Percentiles rank a stretch among this genome's conserved stretches.
Evolutionary conservation across 257 asterid species (phyloP).

Genomic region (Petrea volubilis): DNA sequence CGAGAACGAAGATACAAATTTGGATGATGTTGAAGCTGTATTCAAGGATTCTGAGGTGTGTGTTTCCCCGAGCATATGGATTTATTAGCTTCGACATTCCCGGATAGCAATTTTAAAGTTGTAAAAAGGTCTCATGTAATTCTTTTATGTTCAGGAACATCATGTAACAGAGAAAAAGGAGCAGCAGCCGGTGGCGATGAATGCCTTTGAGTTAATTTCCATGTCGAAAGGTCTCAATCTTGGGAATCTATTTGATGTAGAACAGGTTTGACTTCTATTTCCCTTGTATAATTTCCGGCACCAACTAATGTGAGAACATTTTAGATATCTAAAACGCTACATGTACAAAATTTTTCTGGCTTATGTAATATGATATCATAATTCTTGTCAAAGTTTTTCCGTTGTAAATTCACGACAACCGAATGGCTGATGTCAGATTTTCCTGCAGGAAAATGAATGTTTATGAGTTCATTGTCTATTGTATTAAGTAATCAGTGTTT

Average conservation of each 20-base stretch:
- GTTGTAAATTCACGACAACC: not conserved
- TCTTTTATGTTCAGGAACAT: slow-evolving; percentile 52
- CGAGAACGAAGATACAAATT: slow-evolving; percentile 73
- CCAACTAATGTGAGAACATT: not conserved
- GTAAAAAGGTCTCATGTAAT: not conserved
- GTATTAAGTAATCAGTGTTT: too few relatives aligned
- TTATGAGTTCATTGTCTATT: not conserved
- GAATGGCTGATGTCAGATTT: not conserved
- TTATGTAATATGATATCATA: not conserved
- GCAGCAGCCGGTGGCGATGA: slow-evolving; percentile 90
- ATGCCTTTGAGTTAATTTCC: slow-evolving; percentile 93
- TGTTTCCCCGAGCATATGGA: not conserved
- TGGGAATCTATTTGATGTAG: slow-evolving; percentile 78
- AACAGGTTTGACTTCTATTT: slow-evolving; percentile 53
- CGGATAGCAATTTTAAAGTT: not conserved
- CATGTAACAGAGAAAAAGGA: slow-evolving; percentile 83
- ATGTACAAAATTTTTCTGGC: not conserved
- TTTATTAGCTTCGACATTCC: not conserved
- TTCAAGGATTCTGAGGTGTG: slow-evolving; percentile 83
- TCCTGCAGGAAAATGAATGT: not conserved
- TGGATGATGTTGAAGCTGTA: slow-evolving; percentile 98
- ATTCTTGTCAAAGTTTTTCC: not conserved
- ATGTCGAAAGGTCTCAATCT: slow-evolving; percentile 96
- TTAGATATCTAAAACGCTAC: not conserved
- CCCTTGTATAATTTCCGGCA: not conserved